Conservation (phyloP, 345 rosid species). For the Brassica rapa region DNA sequence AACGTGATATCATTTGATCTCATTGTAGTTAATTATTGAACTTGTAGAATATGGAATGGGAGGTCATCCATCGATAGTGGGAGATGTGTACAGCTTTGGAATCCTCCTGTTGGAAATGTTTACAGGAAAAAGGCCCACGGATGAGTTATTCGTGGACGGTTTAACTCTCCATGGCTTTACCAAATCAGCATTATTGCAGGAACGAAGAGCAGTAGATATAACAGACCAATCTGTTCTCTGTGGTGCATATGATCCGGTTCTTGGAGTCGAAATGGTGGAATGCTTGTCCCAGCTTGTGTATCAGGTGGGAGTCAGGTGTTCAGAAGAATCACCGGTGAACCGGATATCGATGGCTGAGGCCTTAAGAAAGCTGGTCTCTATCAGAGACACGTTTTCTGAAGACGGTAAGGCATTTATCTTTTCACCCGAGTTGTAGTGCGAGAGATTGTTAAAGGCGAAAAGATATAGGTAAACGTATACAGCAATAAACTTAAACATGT, state of each 20-base stretch:
- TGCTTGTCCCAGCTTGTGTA: constrained; percentile 19
- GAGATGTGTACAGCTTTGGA: constrained; percentile 35
- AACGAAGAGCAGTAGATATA: constrained; percentile 9
- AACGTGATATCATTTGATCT: not conserved
- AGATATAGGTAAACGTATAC: not conserved
- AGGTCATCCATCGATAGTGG: constrained; percentile 28
- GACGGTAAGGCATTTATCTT: not conserved
- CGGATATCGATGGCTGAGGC: constrained; percentile 29
- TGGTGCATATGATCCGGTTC: not conserved
- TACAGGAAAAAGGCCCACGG: constrained; percentile 14
- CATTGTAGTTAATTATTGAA: not conserved
- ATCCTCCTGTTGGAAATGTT: constrained; percentile 25
- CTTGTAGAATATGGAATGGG: constrained; percentile 37
- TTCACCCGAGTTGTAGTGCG: not conserved
- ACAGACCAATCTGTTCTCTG: constrained; percentile 18
- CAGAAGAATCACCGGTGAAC: constrained; percentile 17
- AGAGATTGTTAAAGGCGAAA: not conserved
- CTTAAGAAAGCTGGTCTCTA: constrained; percentile 10
- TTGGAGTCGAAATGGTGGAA: constrained; percentile 5
- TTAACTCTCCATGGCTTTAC: constrained; percentile 21
- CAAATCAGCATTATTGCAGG: constrained; percentile 23
- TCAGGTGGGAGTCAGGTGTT: constrained; percentile 25
- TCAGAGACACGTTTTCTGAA: constrained; percentile 1
- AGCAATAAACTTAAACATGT: too few relatives aligned
- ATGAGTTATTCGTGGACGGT: constrained; percentile 9